Conservation (phyloP, 2,329 filamentous ascomycete genomes). For the Bipolaris victoriae region DNA sequence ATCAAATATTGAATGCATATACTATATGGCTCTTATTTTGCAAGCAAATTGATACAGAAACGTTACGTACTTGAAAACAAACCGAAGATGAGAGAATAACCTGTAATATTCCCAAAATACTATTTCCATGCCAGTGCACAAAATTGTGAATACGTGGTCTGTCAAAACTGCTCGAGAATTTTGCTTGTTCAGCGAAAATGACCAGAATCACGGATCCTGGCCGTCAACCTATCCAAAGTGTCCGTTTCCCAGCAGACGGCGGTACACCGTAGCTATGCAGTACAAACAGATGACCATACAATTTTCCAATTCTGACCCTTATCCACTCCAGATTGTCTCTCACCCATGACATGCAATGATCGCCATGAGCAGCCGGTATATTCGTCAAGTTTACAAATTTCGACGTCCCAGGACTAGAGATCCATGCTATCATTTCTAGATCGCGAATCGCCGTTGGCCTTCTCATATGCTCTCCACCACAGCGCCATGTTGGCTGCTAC, state of each 20-base stretch:
- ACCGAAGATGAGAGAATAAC: too few species aligned
- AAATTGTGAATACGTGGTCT: too few species aligned
- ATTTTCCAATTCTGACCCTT: neutral
- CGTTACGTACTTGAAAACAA: too few species aligned
- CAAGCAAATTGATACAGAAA: too few species aligned
- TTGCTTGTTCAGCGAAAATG: too few species aligned
- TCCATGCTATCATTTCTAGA: constrained; percentile 10
- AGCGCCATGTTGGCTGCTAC: constrained; percentile 90
- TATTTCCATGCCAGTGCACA: too few species aligned
- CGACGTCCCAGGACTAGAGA: neutral
- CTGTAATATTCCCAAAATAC: too few species aligned
- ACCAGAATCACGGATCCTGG: too few species aligned
- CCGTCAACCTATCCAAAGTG: neutral
- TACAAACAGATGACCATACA: neutral
- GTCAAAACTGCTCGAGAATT: too few species aligned
- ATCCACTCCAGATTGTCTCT: neutral
- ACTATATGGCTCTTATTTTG: too few species aligned
- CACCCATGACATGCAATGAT: neutral
- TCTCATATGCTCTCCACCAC: constrained; percentile 90
- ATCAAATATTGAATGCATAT: too few species aligned
- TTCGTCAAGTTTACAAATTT: too few species aligned
- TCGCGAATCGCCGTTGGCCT: constrained; percentile 23
- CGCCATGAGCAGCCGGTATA: neutral
- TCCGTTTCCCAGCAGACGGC: neutral
- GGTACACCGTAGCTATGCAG: neutral